Conservation (phyloP, 345 rosid species). For the Carallia brachiata region DNA sequence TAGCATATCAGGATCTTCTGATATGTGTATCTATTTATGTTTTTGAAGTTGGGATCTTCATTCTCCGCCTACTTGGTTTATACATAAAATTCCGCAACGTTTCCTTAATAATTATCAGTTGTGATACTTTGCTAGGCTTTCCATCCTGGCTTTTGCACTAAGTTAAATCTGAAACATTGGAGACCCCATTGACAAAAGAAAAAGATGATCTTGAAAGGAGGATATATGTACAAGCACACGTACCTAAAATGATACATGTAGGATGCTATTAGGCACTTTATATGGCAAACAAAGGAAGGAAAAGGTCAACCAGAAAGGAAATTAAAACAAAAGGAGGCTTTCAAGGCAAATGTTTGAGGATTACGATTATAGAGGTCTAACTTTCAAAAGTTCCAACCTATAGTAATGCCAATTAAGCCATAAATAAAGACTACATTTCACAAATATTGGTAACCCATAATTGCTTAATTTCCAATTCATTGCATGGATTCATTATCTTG, state of each 20-base stretch:
- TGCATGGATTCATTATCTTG: constrained; percentile 37
- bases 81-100: too few relatives aligned
- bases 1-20: too few relatives aligned
- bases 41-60: too few relatives aligned
- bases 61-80: too few relatives aligned
- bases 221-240: constrained; percentile 25
- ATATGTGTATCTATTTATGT: too few relatives aligned
- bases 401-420: constrained; percentile 12
- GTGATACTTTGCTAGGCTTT: not conserved
- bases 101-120: too few relatives aligned
- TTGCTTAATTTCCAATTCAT: not conserved
- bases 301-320: constrained; percentile 10
- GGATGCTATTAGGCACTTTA: constrained; percentile 11
- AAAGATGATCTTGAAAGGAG: constrained; percentile 14
- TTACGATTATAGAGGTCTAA: constrained; percentile 30
- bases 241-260: constrained; percentile 24
- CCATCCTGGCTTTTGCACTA: too few relatives aligned
- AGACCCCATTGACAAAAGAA: constrained; percentile 3
- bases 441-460: not conserved
- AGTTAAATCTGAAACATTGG: too few relatives aligned
- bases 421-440: not conserved
- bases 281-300: not conserved
- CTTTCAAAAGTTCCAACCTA: constrained; percentile 20
- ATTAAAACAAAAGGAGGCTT: constrained; percentile 10
- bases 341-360: constrained; percentile 26